These are phyloP conservation scores for Neofusicoccum sp. DNA, from an alignment of 2,329 filamentous ascomycete genomes.

Conservation along the genomic window DNA sequence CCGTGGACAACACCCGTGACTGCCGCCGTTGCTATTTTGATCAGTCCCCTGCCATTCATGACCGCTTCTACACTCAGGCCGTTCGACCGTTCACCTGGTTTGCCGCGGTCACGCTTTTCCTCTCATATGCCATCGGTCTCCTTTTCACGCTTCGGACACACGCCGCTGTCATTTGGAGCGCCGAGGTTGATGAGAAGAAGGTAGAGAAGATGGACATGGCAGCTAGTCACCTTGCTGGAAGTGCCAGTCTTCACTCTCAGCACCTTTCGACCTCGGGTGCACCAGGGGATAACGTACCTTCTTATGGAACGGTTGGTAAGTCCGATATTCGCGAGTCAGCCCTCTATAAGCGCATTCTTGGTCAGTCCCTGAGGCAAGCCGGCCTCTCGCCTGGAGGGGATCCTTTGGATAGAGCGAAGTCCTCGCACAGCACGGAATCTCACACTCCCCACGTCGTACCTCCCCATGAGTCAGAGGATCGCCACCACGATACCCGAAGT, in stretches of 20 bases:
- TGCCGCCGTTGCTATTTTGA: constrained; percentile 94
- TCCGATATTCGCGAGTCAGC: constrained; percentile 74
- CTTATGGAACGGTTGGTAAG: constrained; percentile 28
- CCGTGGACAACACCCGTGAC: constrained; percentile 60
- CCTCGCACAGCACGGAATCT: constrained; percentile 23
- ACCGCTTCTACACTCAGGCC: constrained; percentile 86
- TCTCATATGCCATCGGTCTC: constrained; percentile 90
- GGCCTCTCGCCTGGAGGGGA: constrained; percentile 58
- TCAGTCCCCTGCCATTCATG: constrained; percentile 79
- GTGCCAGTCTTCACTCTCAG: constrained; percentile 27
- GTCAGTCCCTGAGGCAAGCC: constrained; percentile 83
- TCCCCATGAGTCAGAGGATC: constrained; percentile 36
- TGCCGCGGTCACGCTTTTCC: constrained; percentile 79
- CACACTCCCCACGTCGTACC: constrained; percentile 40
- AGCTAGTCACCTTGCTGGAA: constrained; percentile 37
- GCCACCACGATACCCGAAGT: constrained; percentile 40
- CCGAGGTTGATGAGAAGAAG: constrained; percentile 62
- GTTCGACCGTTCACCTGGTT: constrained; percentile 94
- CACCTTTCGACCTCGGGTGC: constrained; percentile 20
- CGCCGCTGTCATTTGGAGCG: constrained; percentile 95
- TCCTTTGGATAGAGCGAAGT: neutral
- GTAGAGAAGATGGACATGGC: constrained; percentile 41
- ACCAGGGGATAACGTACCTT: constrained; percentile 26
- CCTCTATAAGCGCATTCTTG: constrained; percentile 89
- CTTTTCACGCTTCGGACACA: constrained; percentile 96